Evolutionary conservation across 2,329 filamentous ascomycete genomes (phyloP).

Genomic region (Trichoderma lentiforme): DNA sequence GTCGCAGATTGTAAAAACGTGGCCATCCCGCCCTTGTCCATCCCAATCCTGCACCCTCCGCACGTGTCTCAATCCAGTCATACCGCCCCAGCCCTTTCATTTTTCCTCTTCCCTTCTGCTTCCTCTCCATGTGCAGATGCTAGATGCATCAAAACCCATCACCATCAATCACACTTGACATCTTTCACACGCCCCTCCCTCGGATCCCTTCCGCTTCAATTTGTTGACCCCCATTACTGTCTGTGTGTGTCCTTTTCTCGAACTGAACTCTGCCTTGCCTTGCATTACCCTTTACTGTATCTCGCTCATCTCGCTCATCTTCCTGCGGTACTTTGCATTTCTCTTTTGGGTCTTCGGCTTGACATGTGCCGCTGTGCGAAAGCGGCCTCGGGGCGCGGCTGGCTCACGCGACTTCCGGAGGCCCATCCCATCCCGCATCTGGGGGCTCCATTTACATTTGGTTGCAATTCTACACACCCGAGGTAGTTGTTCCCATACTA

Average conservation of each 20-base stretch:
- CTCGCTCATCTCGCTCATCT: neutral
- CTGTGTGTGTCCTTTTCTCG: neutral
- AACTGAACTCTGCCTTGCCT: neutral
- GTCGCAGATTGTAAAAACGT: conserved; percentile 1
- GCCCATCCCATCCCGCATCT: neutral
- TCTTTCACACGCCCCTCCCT: neutral
- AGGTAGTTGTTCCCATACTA: neutral
- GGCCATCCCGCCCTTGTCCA: neutral
- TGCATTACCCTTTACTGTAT: neutral
- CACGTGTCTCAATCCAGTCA: conserved; percentile 5
- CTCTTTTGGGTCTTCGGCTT: neutral
- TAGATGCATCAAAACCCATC: neutral
- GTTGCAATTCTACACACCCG: neutral
- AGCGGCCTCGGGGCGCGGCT: neutral
- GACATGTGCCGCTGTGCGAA: neutral
- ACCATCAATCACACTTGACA: neutral
- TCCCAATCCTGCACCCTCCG: neutral
- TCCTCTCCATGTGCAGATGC: neutral
- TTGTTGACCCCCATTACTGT: neutral
- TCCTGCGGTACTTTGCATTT: neutral
- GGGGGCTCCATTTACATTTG: neutral
- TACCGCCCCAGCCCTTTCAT: neutral
- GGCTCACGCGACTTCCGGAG: neutral
- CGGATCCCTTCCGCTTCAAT: neutral
- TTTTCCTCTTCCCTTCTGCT: neutral